Percentiles rank a stretch among this genome's conserved stretches.
Conservation (phyloP, 176 grass and related monocot genomes). For the Alloteropsis semialata region DNA sequence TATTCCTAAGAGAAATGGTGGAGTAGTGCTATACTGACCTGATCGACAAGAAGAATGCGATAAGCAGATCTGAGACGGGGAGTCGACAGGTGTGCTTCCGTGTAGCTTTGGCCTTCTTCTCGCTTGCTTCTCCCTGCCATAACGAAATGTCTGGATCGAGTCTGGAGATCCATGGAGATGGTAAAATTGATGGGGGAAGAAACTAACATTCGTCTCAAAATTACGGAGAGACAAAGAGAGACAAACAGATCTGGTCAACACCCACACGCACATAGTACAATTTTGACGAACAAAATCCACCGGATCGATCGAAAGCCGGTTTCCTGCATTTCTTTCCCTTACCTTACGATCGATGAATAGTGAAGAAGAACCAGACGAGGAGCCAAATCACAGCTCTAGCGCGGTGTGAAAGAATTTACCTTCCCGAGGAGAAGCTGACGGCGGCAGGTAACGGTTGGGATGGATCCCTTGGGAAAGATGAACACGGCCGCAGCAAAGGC, state of each 20-base stretch:
- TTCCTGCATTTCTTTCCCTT: background rate
- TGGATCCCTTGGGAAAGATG: slow-evolving; percentile 27
- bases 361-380: background rate
- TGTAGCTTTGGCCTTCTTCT: background rate
- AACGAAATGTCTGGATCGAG: background rate
- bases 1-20: background rate
- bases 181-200: background rate
- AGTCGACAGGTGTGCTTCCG: background rate
- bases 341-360: background rate
- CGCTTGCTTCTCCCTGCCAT: background rate
- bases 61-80: slow-evolving; percentile 26
- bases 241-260: slow-evolving; percentile 21
- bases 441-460: slow-evolving; percentile 4
- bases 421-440: slow-evolving; percentile 11
- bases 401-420: slow-evolving; percentile 4
- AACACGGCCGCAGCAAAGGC: background rate
- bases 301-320: no score
- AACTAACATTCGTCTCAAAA: background rate
- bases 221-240: background rate
- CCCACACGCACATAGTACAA: background rate
- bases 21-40: background rate
- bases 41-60: background rate
- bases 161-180: background rate
- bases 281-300: background rate
- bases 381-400: no score